phyloP scores from a whole-genome alignment of 805 yeast species.

The Ogataea chonburiensis region DNA sequence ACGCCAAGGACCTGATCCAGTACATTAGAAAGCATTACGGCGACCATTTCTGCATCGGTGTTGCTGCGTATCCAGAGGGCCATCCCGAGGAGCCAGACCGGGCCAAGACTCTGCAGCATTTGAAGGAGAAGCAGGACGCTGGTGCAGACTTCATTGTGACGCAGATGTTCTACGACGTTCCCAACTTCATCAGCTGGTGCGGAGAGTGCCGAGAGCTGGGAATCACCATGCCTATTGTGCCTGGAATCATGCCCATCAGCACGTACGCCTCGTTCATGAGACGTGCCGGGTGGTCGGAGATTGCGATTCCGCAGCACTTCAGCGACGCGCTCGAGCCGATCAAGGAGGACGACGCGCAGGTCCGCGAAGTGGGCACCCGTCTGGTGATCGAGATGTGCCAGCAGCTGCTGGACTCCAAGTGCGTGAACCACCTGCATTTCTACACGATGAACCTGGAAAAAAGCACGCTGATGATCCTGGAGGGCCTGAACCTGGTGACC shows the following conservation, averaged over 20 bases:
- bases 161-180: constrained; percentile 96
- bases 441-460: constrained; percentile 97
- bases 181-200: constrained; percentile 83
- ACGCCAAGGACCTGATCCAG: constrained; percentile 81
- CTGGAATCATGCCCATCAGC: constrained; percentile 99
- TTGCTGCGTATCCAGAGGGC: constrained; percentile 97
- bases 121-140: constrained; percentile 87
- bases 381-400: constrained; percentile 82
- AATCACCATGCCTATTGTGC: constrained; percentile 82
- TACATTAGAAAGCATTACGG: constrained; percentile 80
- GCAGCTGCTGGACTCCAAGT: constrained; percentile 65
- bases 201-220: constrained; percentile 65
- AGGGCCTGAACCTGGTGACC: constrained; percentile 56
- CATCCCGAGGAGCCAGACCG: constrained; percentile 81
- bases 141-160: constrained; percentile 95
- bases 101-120: constrained; percentile 51
- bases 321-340: constrained; percentile 69
- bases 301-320: constrained; percentile 74
- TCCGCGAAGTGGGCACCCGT: constrained; percentile 81
- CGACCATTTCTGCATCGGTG: constrained; percentile 89
- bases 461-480: constrained; percentile 84
- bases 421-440: constrained; percentile 84
- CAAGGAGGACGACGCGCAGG: constrained; percentile 86
- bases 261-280: constrained; percentile 90
- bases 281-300: constrained; percentile 93